These are phyloP conservation scores for Diaporthe ampelina DNA, from an alignment of 2,329 filamentous ascomycete species.

Conservation along the genomic window DNA sequence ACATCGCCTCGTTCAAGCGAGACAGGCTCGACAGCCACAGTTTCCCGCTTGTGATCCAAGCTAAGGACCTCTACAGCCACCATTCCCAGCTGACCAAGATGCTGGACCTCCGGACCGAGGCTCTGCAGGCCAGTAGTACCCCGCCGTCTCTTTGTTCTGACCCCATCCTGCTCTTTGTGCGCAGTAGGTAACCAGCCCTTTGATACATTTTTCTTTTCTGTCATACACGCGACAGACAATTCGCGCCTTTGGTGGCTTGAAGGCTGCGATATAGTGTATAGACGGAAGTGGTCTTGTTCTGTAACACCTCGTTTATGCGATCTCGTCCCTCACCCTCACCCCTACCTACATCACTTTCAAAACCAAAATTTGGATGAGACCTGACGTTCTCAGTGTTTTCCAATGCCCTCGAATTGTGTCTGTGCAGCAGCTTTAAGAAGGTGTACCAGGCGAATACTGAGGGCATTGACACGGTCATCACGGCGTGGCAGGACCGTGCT, in stretches of 20 bases:
- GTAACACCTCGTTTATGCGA: background rate
- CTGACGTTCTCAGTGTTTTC: background rate
- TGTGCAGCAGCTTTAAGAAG: background rate
- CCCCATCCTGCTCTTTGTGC: background rate
- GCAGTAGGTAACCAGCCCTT: background rate
- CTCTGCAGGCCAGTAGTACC: background rate
- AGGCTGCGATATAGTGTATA: background rate
- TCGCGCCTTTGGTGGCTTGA: background rate
- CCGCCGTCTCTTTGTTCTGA: background rate
- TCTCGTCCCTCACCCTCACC: background rate
- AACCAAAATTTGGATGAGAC: accelerated
- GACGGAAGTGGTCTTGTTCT: background rate
- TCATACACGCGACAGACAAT: too few relatives aligned
- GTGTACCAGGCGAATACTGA: background rate
- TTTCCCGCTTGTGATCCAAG: background rate
- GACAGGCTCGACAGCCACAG: background rate
- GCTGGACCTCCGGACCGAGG: background rate
- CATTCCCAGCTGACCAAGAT: constrained; percentile 1
- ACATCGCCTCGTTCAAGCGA: constrained; percentile 1
- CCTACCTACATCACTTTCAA: background rate
- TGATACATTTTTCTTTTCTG: background rate
- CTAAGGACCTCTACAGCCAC: background rate
- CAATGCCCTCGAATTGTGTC: background rate
- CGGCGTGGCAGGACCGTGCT: background rate
- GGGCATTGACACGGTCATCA: background rate